Evolutionary conservation across 176 grass and related monocot genomes (phyloP), one percentile per base, ranked within the genome.

Genomic region (Tillandsia fasciculata): DNA sequence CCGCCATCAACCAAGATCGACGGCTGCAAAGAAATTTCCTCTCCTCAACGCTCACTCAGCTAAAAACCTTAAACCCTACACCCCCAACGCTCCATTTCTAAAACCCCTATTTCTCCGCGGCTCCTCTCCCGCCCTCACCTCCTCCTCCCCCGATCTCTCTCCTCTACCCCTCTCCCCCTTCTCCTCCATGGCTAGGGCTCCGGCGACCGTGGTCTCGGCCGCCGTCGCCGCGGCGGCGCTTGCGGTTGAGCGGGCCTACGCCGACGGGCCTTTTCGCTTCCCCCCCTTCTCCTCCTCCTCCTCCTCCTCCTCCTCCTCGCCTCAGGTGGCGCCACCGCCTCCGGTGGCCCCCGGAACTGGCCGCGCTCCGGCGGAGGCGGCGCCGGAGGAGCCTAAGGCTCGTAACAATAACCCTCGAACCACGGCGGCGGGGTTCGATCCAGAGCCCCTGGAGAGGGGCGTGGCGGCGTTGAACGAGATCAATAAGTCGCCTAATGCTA

Each of bases 401-500:
- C 79, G 89, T 68, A 92, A 85, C 42, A 71, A 97, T 53, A 78
- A 97, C 22, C 82, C 93, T 11, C 79, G 93, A 58, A 97, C 86
- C 13, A 79, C 77, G 1, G 84, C 89, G 12, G 50, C 84, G 4
- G 89, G 93, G 18, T 92, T 97, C 79, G 86, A 92, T 65, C 89
- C 93, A 10, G 82, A 56, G 10, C 67, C 89, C 9, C 82, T 97
- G 26, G 89, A 90, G 74, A 68, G 68, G 17, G 93, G 72, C 7
- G 89, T 63, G 48, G 68, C 64, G 27, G 65, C 82, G 67, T 64
- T 97, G 27, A 18, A 27, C 12, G 24, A 87, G 69, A 81, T 92
- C n/a, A 67, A 70, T 0, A 73, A 22, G 1, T 76, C 63, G 10
- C 15, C 42, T 53, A 64, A 87, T 11, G 77, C 77, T 50, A 97